Conservation (phyloP, 2,329 filamentous ascomycete genomes). For the Zopfia rhizophila region DNA sequence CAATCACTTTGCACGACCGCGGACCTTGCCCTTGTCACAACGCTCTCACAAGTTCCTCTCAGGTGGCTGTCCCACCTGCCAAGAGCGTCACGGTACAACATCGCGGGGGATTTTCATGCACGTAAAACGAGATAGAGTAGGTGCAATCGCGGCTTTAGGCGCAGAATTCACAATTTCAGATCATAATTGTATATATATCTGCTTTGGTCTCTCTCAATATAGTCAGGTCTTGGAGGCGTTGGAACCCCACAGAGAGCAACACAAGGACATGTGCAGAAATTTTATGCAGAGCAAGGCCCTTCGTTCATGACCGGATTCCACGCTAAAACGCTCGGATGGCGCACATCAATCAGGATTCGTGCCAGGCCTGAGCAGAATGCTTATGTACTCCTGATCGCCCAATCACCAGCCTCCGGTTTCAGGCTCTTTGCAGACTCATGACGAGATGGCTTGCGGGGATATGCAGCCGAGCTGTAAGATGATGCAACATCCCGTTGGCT, state of each 20-base stretch:
- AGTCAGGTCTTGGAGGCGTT: conserved; percentile 15
- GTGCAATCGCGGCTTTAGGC: conserved; percentile 5
- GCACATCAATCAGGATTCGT: conserved; percentile 24
- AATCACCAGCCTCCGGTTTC: conserved; percentile 26
- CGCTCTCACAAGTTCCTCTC: conserved; percentile 4
- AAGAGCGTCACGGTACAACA: conserved; percentile 12
- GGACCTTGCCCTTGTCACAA: background rate
- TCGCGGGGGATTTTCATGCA: conserved; percentile 30
- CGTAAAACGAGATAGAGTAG: conserved; percentile 15
- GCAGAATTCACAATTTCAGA: conserved; percentile 1
- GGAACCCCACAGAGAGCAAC: conserved; percentile 17
- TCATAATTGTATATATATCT: conserved; percentile 1
- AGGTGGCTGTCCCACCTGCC: conserved; percentile 13
- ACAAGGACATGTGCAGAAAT: conserved; percentile 18
- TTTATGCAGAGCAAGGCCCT: conserved; percentile 23
- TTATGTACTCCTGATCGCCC: conserved; percentile 23
- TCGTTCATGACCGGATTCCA: conserved; percentile 16
- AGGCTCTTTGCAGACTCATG: conserved; percentile 14
- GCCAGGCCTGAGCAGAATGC: conserved; percentile 19
- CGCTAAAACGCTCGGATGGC: conserved; percentile 24
- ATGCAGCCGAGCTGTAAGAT: conserved; percentile 12
- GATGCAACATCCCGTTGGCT: background rate
- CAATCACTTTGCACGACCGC: background rate
- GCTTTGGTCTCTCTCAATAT: conserved; percentile 1
- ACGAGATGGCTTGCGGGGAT: conserved; percentile 27